These are phyloP conservation scores for Phycomyces nitens DNA, from an alignment of 192 early-diverging fungal species.

Conservation along the genomic window DNA sequence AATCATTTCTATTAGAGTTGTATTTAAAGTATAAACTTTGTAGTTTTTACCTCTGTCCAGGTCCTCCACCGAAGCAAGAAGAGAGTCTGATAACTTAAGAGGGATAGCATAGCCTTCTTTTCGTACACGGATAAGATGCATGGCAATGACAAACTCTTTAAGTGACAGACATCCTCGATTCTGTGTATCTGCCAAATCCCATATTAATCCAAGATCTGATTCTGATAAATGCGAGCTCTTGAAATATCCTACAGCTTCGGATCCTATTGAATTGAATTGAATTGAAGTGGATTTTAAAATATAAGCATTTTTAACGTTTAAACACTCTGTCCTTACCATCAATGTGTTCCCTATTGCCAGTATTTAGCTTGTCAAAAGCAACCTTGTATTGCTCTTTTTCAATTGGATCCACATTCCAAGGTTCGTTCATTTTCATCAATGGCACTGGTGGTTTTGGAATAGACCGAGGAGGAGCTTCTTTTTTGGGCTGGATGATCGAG, in stretches of 20 bases:
- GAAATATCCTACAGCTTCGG: slow-evolving; percentile 2
- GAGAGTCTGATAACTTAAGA: not conserved
- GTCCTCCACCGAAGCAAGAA: not conserved
- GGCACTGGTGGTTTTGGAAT: not conserved
- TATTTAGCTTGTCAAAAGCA: not conserved
- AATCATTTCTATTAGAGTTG: too few relatives aligned
- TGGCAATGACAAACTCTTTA: slow-evolving; percentile 69
- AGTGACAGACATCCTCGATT: slow-evolving; percentile 50
- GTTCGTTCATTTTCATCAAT: not conserved
- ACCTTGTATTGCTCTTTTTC: slow-evolving; percentile 1
- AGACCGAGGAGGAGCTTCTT: not conserved
- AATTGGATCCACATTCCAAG: not conserved
- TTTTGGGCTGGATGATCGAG: not conserved
- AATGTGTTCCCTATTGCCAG: not conserved
- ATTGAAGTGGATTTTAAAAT: too few relatives aligned
- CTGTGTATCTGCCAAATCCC: slow-evolving; percentile 58
- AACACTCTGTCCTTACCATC: slow-evolving; percentile 1
- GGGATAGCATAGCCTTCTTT: slow-evolving; percentile 49
- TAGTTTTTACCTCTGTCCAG: not conserved
- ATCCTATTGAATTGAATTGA: slow-evolving; percentile 6
- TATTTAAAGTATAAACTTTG: too few relatives aligned
- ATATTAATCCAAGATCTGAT: slow-evolving; percentile 1
- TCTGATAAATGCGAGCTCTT: not conserved
- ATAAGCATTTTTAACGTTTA: too few relatives aligned
- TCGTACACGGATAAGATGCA: slow-evolving; percentile 62